Evolutionary conservation across 2,329 filamentous ascomycete genomes (phyloP).

Genomic region (Helicocarpus griseus): DNA sequence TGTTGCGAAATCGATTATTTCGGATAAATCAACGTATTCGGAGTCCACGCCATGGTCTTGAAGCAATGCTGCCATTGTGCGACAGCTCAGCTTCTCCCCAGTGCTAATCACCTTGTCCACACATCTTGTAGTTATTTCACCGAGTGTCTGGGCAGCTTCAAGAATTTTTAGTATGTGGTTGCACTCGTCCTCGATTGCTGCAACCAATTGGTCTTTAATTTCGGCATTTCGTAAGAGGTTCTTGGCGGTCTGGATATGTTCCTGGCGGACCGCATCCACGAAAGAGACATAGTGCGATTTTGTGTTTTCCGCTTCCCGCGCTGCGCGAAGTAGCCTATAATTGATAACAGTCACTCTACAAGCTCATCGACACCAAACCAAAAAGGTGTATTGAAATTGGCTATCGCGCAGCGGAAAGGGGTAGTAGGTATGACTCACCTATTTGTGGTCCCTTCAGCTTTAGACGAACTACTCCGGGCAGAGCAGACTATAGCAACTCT

Average conservation of each 20-base stretch:
- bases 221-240: slow-evolving; percentile 49
- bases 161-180: slow-evolving; percentile 67
- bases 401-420: neutral
- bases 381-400: neutral
- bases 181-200: slow-evolving; percentile 68
- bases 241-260: slow-evolving; percentile 67
- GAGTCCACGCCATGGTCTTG: slow-evolving; percentile 73
- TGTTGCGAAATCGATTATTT: slow-evolving; percentile 59
- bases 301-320: slow-evolving; percentile 39
- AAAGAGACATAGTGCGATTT: slow-evolving; percentile 57
- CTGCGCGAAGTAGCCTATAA: slow-evolving; percentile 37
- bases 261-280: slow-evolving; percentile 69
- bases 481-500: slow-evolving; percentile 91
- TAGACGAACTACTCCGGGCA: slow-evolving; percentile 86
- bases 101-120: slow-evolving; percentile 88
- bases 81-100: slow-evolving; percentile 90
- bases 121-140: slow-evolving; percentile 65
- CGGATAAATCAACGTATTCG: slow-evolving; percentile 81
- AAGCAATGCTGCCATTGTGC: slow-evolving; percentile 77
- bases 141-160: slow-evolving; percentile 50
- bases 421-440: slow-evolving; percentile 51
- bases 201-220: slow-evolving; percentile 50
- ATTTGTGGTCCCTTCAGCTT: slow-evolving; percentile 90
- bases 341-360: neutral
- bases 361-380: neutral